Percentiles rank a stretch among this genome's conserved stretches.
phyloP scores from a whole-genome alignment of 1,139 yeast genomes.

The Candida tetrigidarum region DNA sequence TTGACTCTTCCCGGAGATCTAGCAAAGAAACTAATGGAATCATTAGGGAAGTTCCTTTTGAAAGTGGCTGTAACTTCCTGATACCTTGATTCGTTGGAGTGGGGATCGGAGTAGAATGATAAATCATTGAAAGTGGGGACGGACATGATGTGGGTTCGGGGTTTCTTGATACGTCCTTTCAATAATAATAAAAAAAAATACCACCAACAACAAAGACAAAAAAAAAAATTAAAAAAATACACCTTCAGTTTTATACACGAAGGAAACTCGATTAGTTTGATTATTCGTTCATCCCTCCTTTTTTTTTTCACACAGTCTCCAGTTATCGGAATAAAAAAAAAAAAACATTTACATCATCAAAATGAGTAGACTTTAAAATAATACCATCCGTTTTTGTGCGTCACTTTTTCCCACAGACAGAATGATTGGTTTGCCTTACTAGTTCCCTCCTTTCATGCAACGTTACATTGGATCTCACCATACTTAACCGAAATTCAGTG shows the following conservation, averaged over 20 bases:
- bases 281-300: neutral
- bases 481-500: slow-evolving; percentile 6
- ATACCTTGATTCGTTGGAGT: slow-evolving; percentile 32
- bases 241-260: neutral
- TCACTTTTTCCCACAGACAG: neutral
- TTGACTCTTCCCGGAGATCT: slow-evolving; percentile 80
- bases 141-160: slow-evolving; percentile 12
- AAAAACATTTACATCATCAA: neutral
- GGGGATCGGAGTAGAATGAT: slow-evolving; percentile 36
- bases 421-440: neutral
- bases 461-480: slow-evolving; percentile 14
- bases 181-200: neutral
- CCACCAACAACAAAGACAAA: too few species aligned
- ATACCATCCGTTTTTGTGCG: neutral
- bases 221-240: neutral
- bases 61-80: slow-evolving; percentile 25
- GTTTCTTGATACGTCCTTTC: neutral
- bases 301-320: neutral
- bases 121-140: slow-evolving; percentile 39
- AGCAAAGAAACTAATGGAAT: slow-evolving; percentile 48
- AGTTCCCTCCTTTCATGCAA: slow-evolving; percentile 9
- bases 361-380: neutral
- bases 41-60: slow-evolving; percentile 22
- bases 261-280: too few species aligned
- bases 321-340: neutral